Evolutionary conservation across 306 rosid species (phyloP).

Genomic region (Quercus bicolor): DNA sequence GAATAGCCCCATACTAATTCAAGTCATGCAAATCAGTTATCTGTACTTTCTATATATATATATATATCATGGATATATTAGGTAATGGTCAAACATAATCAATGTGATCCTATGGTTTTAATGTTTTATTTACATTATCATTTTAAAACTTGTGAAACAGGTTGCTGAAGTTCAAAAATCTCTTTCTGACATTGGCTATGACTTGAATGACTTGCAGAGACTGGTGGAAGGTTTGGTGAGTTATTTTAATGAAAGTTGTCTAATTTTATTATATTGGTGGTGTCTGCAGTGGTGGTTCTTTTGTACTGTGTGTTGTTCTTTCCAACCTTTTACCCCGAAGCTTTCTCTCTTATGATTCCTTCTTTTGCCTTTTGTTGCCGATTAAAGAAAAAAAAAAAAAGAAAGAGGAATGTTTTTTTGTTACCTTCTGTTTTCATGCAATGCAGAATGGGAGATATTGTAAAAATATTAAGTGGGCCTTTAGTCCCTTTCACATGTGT

Average conservation of each 20-base stretch:
- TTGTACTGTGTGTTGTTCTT: not conserved
- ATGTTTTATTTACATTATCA: not conserved
- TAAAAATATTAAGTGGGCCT: not conserved
- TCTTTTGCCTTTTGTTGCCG: not conserved
- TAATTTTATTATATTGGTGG: not conserved
- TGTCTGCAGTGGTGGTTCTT: not conserved
- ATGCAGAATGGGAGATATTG: not conserved
- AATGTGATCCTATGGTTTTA: not conserved
- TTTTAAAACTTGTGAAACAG: slow-evolving; percentile 44
- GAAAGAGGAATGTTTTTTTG: not conserved
- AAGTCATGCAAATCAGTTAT: not conserved
- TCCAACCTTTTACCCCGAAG: not conserved
- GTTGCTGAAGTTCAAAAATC: slow-evolving; percentile 66
- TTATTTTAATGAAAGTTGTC: slow-evolving; percentile 21
- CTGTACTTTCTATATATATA: not conserved
- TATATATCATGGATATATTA: not conserved
- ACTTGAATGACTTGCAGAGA: slow-evolving; percentile 51
- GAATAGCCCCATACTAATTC: too few relatives aligned
- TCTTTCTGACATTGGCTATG: slow-evolving; percentile 48
- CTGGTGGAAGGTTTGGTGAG: slow-evolving; percentile 76
- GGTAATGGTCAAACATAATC: not conserved
- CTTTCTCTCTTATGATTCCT: not conserved
- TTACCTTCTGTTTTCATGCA: not conserved
- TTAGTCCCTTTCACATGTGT: not conserved
- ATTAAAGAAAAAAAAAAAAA: not conserved